These are phyloP conservation scores for Claviceps sp. DNA, from an alignment of 2,329 filamentous ascomycete genomes.

Conservation along the genomic window DNA sequence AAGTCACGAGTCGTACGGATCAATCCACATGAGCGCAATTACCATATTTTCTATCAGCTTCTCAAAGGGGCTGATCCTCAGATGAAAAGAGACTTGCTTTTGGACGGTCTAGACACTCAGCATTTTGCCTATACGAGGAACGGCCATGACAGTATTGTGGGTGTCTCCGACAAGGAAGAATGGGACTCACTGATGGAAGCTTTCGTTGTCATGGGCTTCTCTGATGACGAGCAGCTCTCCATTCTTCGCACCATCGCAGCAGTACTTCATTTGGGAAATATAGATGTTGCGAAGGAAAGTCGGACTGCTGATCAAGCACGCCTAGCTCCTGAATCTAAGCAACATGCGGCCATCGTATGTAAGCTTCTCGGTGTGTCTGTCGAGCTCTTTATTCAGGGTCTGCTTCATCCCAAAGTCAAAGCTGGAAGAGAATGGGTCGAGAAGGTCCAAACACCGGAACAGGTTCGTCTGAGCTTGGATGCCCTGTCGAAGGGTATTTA, in stretches of 20 bases:
- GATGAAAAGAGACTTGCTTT: conserved; percentile 63
- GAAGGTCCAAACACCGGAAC: conserved; percentile 94
- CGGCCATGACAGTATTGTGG: conserved; percentile 82
- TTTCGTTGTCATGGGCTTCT: conserved; percentile 88
- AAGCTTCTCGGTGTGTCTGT: conserved; percentile 69
- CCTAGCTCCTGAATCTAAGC: conserved; percentile 59
- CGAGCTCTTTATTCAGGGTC: conserved; percentile 74
- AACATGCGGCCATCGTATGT: conserved; percentile 67
- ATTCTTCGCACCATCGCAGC: conserved; percentile 83
- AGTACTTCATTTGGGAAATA: conserved; percentile 86
- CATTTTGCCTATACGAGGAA: conserved; percentile 87
- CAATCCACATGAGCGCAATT: conserved; percentile 81
- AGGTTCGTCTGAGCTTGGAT: conserved; percentile 80
- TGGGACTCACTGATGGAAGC: conserved; percentile 86
- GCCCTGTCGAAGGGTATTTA: conserved; percentile 95
- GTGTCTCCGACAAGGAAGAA: conserved; percentile 80
- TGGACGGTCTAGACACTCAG: conserved; percentile 62
- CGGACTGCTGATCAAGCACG: conserved; percentile 82
- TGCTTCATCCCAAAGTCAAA: conserved; percentile 88
- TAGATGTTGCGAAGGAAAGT: conserved; percentile 81
- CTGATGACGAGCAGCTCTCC: conserved; percentile 65
- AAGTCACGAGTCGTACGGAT: conserved; percentile 94
- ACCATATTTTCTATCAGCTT: conserved; percentile 95
- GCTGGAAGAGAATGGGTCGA: conserved; percentile 97
- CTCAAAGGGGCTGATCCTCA: conserved; percentile 65